Conservation (phyloP, 306 rosid species). For the Psophocarpus tetragonolobus region DNA sequence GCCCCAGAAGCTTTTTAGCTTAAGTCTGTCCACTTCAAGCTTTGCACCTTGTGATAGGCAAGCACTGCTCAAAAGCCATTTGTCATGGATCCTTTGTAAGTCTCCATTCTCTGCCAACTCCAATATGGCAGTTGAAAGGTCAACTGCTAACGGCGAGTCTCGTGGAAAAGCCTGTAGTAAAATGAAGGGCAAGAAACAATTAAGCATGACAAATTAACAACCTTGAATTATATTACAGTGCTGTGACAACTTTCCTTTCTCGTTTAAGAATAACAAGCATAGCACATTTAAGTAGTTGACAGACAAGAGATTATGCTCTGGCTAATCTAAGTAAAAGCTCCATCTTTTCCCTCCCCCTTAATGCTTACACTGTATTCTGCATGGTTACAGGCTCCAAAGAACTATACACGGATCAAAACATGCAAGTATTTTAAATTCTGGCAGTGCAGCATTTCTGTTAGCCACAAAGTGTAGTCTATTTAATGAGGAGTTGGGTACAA, state of each 20-base stretch:
- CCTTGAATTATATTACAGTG: not conserved
- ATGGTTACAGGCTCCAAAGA: not conserved
- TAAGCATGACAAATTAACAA: not conserved
- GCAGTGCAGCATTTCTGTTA: not conserved
- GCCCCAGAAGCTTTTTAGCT: constrained; percentile 83
- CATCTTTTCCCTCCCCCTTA: not conserved
- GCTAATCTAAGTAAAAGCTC: not conserved
- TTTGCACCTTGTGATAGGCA: constrained; percentile 72
- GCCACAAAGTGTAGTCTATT: not conserved
- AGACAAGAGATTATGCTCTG: not conserved
- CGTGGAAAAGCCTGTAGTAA: constrained; percentile 74
- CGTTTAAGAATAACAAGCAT: not conserved
- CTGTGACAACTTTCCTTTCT: not conserved
- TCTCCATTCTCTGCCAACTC: constrained; percentile 85
- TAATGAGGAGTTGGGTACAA: not conserved
- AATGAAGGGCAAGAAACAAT: constrained; percentile 5
- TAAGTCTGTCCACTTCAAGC: constrained; percentile 76
- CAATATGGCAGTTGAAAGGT: constrained; percentile 82
- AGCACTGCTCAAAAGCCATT: constrained; percentile 79
- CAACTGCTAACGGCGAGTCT: constrained; percentile 90
- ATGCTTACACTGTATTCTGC: not conserved
- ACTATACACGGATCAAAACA: not conserved
- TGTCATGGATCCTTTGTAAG: constrained; percentile 93
- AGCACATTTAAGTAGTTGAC: not conserved
- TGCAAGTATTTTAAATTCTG: not conserved